Evolutionary conservation across 495 filamentous ascomycete species (phyloP).

Genomic region (Penicillium canescens): DNA sequence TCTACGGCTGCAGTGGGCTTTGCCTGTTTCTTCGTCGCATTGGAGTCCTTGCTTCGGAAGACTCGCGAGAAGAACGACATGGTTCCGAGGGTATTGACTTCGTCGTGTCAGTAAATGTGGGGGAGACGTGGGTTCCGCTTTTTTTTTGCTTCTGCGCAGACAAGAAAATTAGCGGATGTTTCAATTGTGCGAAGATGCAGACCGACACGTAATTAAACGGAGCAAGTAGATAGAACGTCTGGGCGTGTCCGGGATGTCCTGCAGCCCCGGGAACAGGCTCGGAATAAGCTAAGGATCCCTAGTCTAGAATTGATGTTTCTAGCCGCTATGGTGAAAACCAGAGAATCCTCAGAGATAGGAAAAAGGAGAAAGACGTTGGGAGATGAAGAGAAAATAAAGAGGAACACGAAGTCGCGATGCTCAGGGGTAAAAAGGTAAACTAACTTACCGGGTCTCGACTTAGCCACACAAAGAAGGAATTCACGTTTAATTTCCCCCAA

Average conservation of each 20-base stretch:
- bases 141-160: slow-evolving; percentile 8
- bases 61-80: slow-evolving; percentile 71
- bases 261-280: slow-evolving; percentile 33
- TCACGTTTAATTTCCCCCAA: slow-evolving; percentile 2
- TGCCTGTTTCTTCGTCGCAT: slow-evolving; percentile 56
- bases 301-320: slow-evolving; percentile 8
- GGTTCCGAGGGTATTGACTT: slow-evolving; percentile 15
- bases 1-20: slow-evolving; percentile 51
- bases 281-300: slow-evolving; percentile 6
- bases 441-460: slow-evolving; percentile 18
- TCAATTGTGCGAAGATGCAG: slow-evolving; percentile 14
- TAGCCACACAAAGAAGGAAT: slow-evolving; percentile 6
- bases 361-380: slow-evolving; percentile 7
- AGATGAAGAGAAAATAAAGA: slow-evolving; percentile 12
- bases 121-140: slow-evolving; percentile 6
- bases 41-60: slow-evolving; percentile 69
- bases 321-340: neutral
- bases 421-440: slow-evolving; percentile 20
- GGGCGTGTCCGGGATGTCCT: slow-evolving; percentile 38
- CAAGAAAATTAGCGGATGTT: slow-evolving; percentile 19
- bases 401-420: slow-evolving; percentile 5
- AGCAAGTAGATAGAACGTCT: slow-evolving; percentile 14
- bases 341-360: neutral
- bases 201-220: slow-evolving; percentile 17
- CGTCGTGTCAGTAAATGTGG: slow-evolving; percentile 8